A percentile compares a stretch with the other conserved stretches of the same genome.
Evolutionary conservation across 768 basidiomycete species (phyloP).

Genomic region (Boletus subcaerulescens): DNA sequence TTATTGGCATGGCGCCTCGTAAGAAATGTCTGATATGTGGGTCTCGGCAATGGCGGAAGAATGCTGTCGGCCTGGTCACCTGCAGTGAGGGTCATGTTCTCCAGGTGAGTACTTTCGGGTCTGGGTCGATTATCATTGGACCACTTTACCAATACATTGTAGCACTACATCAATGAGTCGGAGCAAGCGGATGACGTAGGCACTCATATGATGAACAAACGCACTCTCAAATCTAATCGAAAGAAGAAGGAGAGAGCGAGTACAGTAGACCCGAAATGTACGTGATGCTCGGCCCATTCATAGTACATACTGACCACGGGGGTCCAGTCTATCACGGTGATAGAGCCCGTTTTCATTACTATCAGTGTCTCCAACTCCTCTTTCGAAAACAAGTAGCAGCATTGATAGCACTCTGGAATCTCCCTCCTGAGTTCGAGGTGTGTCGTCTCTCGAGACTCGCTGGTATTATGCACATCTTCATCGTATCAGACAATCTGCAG

Average conservation of each 20-base stretch:
- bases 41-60: conserved; percentile 86
- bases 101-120: conserved; percentile 51
- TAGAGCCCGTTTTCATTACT: conserved; percentile 74
- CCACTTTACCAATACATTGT: not conserved
- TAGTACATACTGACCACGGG: not conserved
- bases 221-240: conserved; percentile 56
- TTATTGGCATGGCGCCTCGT: conserved; percentile 49
- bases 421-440: conserved; percentile 82
- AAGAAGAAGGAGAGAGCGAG: conserved; percentile 50
- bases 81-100: conserved; percentile 92
- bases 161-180: conserved; percentile 85
- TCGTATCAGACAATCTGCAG: conserved; percentile 59
- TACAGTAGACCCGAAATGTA: conserved; percentile 60
- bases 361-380: conserved; percentile 80
- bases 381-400: conserved; percentile 71
- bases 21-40: conserved; percentile 75
- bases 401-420: conserved; percentile 60
- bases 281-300: conserved; percentile 12
- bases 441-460: conserved; percentile 10
- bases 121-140: not conserved
- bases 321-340: conserved; percentile 78
- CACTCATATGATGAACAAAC: conserved; percentile 61
- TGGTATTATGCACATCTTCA: conserved; percentile 4
- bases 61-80: conserved; percentile 74
- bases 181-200: conserved; percentile 64